Evolutionary conservation across 805 yeast genomes (phyloP).

Genomic region (Zygotorulaspora chibaensis): DNA sequence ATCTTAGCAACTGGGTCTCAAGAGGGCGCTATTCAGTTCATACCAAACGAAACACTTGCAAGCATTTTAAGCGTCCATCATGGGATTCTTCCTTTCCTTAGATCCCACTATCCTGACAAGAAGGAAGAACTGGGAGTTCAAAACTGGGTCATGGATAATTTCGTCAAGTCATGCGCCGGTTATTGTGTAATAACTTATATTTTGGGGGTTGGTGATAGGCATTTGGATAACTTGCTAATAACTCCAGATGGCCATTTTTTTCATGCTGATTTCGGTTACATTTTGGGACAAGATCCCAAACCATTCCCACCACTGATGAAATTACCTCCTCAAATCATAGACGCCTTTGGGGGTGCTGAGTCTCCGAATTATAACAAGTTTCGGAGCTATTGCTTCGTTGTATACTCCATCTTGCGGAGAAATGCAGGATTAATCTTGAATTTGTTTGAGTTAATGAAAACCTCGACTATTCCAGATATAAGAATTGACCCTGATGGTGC

Average conservation of each 20-base stretch:
- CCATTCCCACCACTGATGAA: constrained; percentile 99
- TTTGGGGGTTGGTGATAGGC: constrained; percentile 96
- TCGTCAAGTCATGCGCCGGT: constrained; percentile 93
- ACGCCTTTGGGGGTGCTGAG: constrained; percentile 93
- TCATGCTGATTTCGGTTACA: constrained; percentile 98
- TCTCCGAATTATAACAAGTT: constrained; percentile 83
- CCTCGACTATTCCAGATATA: constrained; percentile 88
- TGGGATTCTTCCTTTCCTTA: constrained; percentile 70
- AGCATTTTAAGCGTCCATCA: constrained; percentile 68
- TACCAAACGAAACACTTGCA: constrained; percentile 89
- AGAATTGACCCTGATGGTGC: constrained; percentile 80
- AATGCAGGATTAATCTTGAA: constrained; percentile 87
- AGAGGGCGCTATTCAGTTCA: constrained; percentile 90
- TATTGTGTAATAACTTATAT: constrained; percentile 94
- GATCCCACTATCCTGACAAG: constrained; percentile 57
- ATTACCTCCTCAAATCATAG: constrained; percentile 91
- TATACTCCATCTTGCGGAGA: constrained; percentile 84
- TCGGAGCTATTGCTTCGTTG: constrained; percentile 89
- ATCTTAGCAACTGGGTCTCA: constrained; percentile 85
- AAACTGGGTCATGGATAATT: constrained; percentile 79
- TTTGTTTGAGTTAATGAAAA: constrained; percentile 88
- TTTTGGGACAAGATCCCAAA: constrained; percentile 94
- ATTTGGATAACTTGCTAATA: constrained; percentile 80
- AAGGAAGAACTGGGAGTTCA: constrained; percentile 35
- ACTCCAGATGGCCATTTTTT: constrained; percentile 85